Evolutionary conservation across 2,329 filamentous ascomycete genomes (phyloP), one percentile per base, ranked within the genome.

Genomic region (Exophiala oligosperma): DNA sequence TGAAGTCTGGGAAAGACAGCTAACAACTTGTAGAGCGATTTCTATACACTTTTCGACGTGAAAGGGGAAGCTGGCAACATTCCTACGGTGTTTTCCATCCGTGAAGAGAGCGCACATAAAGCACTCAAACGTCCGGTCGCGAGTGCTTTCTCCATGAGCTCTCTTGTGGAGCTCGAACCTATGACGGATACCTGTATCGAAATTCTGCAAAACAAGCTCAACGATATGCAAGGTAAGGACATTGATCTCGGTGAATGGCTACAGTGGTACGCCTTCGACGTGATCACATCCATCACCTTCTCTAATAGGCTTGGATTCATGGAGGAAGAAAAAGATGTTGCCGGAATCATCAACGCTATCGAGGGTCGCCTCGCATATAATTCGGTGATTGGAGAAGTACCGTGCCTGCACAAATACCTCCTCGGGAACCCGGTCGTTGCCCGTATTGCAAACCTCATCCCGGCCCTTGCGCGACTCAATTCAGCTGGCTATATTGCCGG

Each of bases 241-340:
- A 59, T 81, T 1, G 71, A 82, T 57, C 1, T 64, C 21, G 62
- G 47, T 4, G 32, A 54, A 38, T 92, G 89, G 89, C 74, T 92
- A 57, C 89, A 92, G 68, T 92, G 86, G 69, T 92, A 89, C 64
- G 89, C 90, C 0, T 92, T 92, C 67, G 89, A 72, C 29, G 67
- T 68, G 7, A 49, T 69, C 7, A 70, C 70, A 11, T 68, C 71
- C 50, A 64, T 69, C 2, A 70, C 62, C 2, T 72, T 72, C 52
- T 69, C 69, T 14, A 68, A 65, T 12, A 65, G 66, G 1, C 70
- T 73, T 49, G 66, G 69, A 4, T 73, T 73, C 47, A 38, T 71
- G 0, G 59, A 67, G 17, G 41, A 52, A 1, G 68, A 68, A 11
- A 63, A 44, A 1, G 70, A 73, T 52, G 65, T 73, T 46, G 65